Evolutionary conservation across 2,329 filamentous ascomycete genomes (phyloP).

Genomic region (Arthrinium puccinioides): DNA sequence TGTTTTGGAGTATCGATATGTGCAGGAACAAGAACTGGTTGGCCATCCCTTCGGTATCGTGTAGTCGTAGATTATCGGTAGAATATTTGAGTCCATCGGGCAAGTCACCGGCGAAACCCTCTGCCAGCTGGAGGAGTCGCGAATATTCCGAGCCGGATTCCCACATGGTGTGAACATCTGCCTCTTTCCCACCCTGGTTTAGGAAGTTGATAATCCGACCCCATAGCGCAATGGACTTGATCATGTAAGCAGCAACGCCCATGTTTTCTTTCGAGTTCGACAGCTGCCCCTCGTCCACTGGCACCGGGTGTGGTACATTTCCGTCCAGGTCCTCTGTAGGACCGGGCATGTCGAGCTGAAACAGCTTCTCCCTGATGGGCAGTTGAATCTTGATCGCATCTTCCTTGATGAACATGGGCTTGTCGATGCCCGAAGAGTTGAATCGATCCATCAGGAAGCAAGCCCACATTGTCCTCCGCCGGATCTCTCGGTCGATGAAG

Average conservation of each 20-base stretch:
- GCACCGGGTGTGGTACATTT: conserved; percentile 53
- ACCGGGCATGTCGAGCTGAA: conserved; percentile 84
- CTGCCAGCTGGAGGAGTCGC: conserved; percentile 61
- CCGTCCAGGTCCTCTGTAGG: conserved; percentile 79
- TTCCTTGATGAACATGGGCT: conserved; percentile 85
- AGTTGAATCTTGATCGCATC: conserved; percentile 84
- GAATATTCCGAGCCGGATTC: conserved; percentile 70
- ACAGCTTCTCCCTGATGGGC: conserved; percentile 83
- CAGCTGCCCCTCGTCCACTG: conserved; percentile 56
- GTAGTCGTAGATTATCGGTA: conserved; percentile 73
- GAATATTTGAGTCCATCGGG: conserved; percentile 69
- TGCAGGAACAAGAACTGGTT: conserved; percentile 93
- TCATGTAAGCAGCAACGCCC: conserved; percentile 88
- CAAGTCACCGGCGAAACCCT: conserved; percentile 61
- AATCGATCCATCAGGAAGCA: conserved; percentile 97
- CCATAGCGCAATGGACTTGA: conserved; percentile 81
- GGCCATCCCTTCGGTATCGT: conserved; percentile 76
- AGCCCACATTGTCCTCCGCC: conserved; percentile 93
- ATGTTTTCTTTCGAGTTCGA: conserved; percentile 73
- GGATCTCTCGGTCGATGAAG: conserved; percentile 88
- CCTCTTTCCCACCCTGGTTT: conserved; percentile 80
- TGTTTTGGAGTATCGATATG: conserved; percentile 81
- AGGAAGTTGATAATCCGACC: conserved; percentile 83
- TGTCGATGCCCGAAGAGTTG: conserved; percentile 89
- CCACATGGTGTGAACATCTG: conserved; percentile 75